Base-by-base conservation (phyloP, 2,329 filamentous ascomycete genomes). In the Penicillium sp. region DNA sequence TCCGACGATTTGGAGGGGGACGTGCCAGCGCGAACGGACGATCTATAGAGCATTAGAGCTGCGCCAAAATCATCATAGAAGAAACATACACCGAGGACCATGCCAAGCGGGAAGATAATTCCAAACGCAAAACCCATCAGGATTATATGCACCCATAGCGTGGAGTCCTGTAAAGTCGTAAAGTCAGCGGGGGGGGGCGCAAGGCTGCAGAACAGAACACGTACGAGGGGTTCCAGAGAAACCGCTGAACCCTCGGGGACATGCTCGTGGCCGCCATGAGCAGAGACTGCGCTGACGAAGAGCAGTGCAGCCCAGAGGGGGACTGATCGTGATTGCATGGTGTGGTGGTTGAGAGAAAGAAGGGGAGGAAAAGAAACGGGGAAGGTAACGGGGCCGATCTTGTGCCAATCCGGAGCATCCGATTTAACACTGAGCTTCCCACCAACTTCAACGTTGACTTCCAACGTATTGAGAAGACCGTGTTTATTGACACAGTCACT, bases 141-240 rank as follows among this genome's bases (percentile, higher is more conserved):
- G 54, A 96, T 80, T 66, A 99, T 97, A 74, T 99, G 94, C 62
- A 87, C 80, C 94, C 94, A 99, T 83, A 99, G 74, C 64, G 85
- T 90, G 38, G 86, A 81, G 71, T 97, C 94, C 78, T 82, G 61
- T n/a, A 41, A 10, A 14, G 39, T 41, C 39, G 22, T 24, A 13
- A 24, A 39, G 39, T 41, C 39, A 41, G 39, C 39, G 24, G 24
- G 24, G 27, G 39, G 11, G 5, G 11, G 18, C 30, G n/a, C 7
- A 27, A 20, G 18, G 28, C 27, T 20, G 18, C 14, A 33, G 31
- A 31, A 28, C 11, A n/a, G 40, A 38, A 11, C 25, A 76, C 84
- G 53, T 77, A 89, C 87, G 63, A 92, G 81, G 1, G 89, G 89
- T 30, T 92, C 89, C 41, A 72, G 65, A n/a, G 88, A 89, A 63